Base-by-base conservation (phyloP, 768 basidiomycete genomes). In the Mycena galericulata region DNA sequence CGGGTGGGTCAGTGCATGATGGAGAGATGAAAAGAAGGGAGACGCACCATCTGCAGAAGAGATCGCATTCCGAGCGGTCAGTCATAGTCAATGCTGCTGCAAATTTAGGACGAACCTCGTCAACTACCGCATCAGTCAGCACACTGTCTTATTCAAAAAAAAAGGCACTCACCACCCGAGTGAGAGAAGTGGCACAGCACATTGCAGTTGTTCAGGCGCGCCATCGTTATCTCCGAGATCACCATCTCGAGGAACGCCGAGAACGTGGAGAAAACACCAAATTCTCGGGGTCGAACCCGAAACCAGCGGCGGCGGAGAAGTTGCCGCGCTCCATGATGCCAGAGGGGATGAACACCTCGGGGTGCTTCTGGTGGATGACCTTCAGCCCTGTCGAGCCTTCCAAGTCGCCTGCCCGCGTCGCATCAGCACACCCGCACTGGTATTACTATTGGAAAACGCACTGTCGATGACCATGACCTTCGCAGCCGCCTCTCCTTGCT, bases 231-330 rank as follows among this genome's bases (percentile, higher is more conserved):
- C 78, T 96, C 95, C 6, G 93, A 95, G 60, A 96, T 79, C 54
- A 93, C 84, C 95, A 96, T 96, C 86, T 96, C 95, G 65, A 95
- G 84, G 86, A 96, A 96, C 4, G 95, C 94, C 54, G 92, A 93
- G 82, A 96, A 96, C 5, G 95, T 96, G 27, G 93, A 94, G 83
- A 94, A 94, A 62, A 95, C 92, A 68, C 95, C 94, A 67, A 91
- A 92, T 94, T 95, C 74, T 94, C 86, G 26, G 86, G 78, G 40
- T 89, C 91, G 75, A 94, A 95, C 45, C 95, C 95, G 75, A 96
- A 96, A 15, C 95, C 94, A 26, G 93, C 92, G 8, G 93, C 93
- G 1, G 93, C 93, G 22, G 90, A 90, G 74, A 93, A 92, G 79
- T 95, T 95, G 61, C 92, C 89, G 34, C 93, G 87, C 78, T 94